A percentile compares a stretch with the other conserved stretches of the same genome.
Conservation (phyloP, 2,329 filamentous ascomycete genomes). For the Pseudogymnoascus sp. region DNA sequence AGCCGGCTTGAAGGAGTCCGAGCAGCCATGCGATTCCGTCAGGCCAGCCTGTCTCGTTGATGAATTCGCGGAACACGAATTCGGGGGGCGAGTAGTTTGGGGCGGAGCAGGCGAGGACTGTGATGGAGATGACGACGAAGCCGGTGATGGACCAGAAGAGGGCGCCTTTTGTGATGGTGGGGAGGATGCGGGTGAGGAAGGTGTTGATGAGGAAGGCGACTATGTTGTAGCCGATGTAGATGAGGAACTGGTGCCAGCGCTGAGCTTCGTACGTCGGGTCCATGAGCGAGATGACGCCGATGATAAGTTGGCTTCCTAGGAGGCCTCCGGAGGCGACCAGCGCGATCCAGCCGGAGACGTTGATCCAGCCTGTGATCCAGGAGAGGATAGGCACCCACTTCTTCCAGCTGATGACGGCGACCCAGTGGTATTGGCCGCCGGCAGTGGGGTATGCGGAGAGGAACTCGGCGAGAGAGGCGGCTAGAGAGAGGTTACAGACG, state of each 20-base stretch:
- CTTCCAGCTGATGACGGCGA: constrained; percentile 33
- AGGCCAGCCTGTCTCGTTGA: constrained; percentile 40
- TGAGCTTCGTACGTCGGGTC: constrained; percentile 54
- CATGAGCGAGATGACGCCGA: constrained; percentile 44
- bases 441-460: constrained; percentile 35
- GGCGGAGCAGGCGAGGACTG: constrained; percentile 38
- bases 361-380: constrained; percentile 39
- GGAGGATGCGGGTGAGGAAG: constrained; percentile 39
- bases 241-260: constrained; percentile 39
- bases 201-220: constrained; percentile 32
- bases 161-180: constrained; percentile 21
- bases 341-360: constrained; percentile 46
- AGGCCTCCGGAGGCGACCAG: constrained; percentile 44
- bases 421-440: constrained; percentile 39
- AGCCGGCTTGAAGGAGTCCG: constrained; percentile 34
- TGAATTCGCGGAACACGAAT: constrained; percentile 48
- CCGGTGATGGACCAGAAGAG: constrained; percentile 33
- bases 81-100: constrained; percentile 36
- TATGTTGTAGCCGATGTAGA: constrained; percentile 30
- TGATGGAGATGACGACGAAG: constrained; percentile 36
- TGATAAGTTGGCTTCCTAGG: constrained; percentile 40
- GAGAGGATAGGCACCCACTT: constrained; percentile 31
- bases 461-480: constrained; percentile 34
- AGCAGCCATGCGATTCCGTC: constrained; percentile 35
- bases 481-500: constrained; percentile 34